These are phyloP conservation scores for Termitomyces sp. DNA, from an alignment of 768 basidiomycete genomes.

Conservation along the genomic window DNA sequence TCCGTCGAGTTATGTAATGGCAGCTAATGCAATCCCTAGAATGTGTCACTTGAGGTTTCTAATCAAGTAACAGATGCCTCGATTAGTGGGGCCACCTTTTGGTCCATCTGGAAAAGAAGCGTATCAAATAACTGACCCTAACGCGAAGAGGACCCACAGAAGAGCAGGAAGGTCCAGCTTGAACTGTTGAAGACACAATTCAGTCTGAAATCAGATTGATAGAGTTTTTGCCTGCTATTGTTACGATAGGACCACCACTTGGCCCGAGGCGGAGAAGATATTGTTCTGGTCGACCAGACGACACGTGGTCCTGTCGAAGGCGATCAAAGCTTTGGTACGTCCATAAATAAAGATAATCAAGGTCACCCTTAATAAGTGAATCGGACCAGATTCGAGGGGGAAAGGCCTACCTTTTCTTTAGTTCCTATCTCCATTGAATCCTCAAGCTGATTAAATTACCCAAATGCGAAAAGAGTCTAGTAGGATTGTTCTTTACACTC, in stretches of 20 bases:
- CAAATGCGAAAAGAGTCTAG: neutral
- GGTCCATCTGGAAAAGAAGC: slow-evolving; percentile 5
- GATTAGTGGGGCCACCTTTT: slow-evolving; percentile 5
- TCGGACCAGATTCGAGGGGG: neutral
- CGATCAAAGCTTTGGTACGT: slow-evolving; percentile 7
- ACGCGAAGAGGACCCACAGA: neutral
- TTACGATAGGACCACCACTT: slow-evolving; percentile 12
- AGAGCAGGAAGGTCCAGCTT: neutral
- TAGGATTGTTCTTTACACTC: neutral
- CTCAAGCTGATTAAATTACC: neutral
- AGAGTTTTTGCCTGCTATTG: slow-evolving; percentile 16
- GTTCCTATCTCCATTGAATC: neutral
- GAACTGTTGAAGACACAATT: slow-evolving; percentile 5
- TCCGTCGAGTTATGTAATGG: slow-evolving; percentile 15
- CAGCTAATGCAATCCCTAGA: slow-evolving; percentile 5
- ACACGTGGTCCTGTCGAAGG: slow-evolving; percentile 11
- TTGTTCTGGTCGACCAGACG: neutral
- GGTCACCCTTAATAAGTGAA: neutral
- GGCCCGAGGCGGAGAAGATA: slow-evolving; percentile 11
- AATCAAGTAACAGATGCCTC: slow-evolving; percentile 12
- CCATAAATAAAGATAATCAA: slow-evolving; percentile 6
- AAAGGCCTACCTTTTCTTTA: neutral
- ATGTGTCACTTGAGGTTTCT: slow-evolving; percentile 14
- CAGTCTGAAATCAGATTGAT: slow-evolving; percentile 14
- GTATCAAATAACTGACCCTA: slow-evolving; percentile 2